Conservation (phyloP, 129 eudicot species). For the Escallonia herrerae region DNA sequence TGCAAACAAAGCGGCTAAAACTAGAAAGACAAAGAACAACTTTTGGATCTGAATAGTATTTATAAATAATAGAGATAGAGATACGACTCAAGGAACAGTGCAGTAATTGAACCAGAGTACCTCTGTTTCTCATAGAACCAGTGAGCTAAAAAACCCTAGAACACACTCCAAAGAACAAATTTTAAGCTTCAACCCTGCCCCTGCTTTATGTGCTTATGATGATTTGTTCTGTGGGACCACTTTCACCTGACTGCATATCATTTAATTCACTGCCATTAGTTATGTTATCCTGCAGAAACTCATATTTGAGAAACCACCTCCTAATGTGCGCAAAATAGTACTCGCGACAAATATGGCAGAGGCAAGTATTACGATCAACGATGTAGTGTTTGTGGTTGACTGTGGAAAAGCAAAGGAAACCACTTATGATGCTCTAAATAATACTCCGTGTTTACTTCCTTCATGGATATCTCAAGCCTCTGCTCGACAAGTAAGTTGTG, state of each 20-base stretch:
- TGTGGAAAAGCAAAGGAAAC: slow-evolving; percentile 99
- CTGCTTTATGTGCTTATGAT: too few relatives aligned
- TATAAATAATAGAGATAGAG: too few relatives aligned
- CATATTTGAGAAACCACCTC: slow-evolving; percentile 88
- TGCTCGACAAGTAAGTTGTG: slow-evolving; percentile 89
- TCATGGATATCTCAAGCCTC: slow-evolving; percentile 99
- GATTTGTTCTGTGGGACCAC: background rate
- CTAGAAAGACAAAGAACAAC: too few relatives aligned
- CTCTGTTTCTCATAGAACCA: too few relatives aligned
- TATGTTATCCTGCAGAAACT: slow-evolving; percentile 55
- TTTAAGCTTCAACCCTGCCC: too few relatives aligned
- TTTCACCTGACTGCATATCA: background rate
- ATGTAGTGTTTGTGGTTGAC: slow-evolving; percentile 94
- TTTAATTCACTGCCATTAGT: slow-evolving; percentile 14
- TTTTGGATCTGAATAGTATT: too few relatives aligned
- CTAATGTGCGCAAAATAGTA: slow-evolving; percentile 86
- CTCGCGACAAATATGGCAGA: slow-evolving; percentile 99
- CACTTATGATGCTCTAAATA: slow-evolving; percentile 94
- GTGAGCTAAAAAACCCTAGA: too few relatives aligned
- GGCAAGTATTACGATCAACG: slow-evolving; percentile 98
- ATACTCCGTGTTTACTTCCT: slow-evolving; percentile 93
- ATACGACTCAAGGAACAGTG: too few relatives aligned
- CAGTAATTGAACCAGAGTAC: too few relatives aligned
- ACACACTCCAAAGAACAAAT: too few relatives aligned
- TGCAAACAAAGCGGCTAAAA: too few relatives aligned